These are phyloP conservation scores for Stromatinia cepivora DNA, from an alignment of 2,329 filamentous ascomycete species.

Conservation along the genomic window DNA sequence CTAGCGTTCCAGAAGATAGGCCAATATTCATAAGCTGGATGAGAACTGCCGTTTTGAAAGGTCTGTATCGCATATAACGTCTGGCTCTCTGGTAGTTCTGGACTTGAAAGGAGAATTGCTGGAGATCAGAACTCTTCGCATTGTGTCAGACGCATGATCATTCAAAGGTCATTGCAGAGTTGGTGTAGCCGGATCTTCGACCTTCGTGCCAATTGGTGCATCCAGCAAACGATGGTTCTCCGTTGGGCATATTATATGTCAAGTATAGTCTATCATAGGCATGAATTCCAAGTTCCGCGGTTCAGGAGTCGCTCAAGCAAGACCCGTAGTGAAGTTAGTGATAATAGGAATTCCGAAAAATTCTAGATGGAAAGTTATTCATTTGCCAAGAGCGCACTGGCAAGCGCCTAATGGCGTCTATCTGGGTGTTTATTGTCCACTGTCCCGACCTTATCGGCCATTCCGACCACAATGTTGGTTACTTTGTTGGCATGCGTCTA, in stretches of 20 bases:
- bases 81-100: not conserved
- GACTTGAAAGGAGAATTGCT: not conserved
- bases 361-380: too few species aligned
- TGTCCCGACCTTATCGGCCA: not conserved
- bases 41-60: not conserved
- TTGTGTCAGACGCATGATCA: not conserved
- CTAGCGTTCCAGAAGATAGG: not conserved
- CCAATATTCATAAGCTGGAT: not conserved
- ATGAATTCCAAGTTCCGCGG: fast-evolving
- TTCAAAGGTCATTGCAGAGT: not conserved
- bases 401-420: not conserved
- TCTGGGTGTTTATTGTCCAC: not conserved
- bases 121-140: not conserved
- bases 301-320: fast-evolving
- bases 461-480: not conserved
- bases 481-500: not conserved
- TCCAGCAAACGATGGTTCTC: not conserved
- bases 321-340: too few species aligned
- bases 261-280: fast-evolving
- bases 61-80: not conserved
- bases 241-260: not conserved
- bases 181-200: not conserved
- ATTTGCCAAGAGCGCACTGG: too few species aligned
- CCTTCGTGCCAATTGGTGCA: not conserved
- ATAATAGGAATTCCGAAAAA: not conserved